Conservation (phyloP, 208 protist species). For the Strigomonas culicis region DNA sequence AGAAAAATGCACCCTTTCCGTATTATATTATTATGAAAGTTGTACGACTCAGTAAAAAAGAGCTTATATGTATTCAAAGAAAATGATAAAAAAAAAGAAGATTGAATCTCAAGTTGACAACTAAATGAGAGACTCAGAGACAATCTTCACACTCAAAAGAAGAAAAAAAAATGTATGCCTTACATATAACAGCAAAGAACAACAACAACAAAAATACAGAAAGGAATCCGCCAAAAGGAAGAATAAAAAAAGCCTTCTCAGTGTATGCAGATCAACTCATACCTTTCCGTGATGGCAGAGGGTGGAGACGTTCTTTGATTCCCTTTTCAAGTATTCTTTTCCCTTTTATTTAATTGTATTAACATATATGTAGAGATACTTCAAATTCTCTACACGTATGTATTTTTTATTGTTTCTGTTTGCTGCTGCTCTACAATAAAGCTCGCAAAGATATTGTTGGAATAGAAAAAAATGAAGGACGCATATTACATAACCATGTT, state of each 20-base stretch:
- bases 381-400: background rate
- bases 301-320: too few relatives aligned
- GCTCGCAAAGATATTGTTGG: background rate
- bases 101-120: background rate
- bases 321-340: background rate
- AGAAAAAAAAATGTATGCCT: background rate
- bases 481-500: too few relatives aligned
- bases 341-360: background rate
- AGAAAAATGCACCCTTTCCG: too few relatives aligned
- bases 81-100: too few relatives aligned
- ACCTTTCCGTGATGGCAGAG: background rate
- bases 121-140: too few relatives aligned
- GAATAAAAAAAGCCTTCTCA: too few relatives aligned
- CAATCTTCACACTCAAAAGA: background rate
- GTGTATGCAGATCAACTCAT: background rate
- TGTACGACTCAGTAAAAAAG: too few relatives aligned
- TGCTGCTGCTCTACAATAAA: background rate
- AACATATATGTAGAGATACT: background rate
- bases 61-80: too few relatives aligned
- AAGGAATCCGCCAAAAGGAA: too few relatives aligned
- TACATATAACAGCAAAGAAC: background rate
- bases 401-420: constrained; percentile 2
- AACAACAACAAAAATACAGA: background rate
- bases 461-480: background rate
- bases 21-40: too few relatives aligned